Conservation (phyloP, 148 eudicot species). For the Rhododendron simsii region DNA sequence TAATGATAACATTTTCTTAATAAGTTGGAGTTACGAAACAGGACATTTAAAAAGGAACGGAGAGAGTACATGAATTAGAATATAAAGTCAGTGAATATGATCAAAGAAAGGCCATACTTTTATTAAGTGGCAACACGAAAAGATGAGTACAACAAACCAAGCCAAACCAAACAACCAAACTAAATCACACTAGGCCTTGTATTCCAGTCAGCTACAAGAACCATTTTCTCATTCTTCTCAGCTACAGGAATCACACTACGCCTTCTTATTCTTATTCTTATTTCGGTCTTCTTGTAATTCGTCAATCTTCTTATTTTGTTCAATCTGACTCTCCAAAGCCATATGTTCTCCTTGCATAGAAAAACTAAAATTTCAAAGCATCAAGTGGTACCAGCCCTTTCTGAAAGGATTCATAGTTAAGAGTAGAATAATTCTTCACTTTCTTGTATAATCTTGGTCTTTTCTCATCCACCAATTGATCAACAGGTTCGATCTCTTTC, state of each 20-base stretch:
- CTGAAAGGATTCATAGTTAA: slow-evolving; percentile 1
- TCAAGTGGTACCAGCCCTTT: neutral
- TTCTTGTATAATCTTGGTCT: slow-evolving; percentile 36
- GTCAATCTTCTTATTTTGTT: neutral
- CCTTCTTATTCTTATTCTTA: no score
- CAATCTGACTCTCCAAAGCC: neutral
- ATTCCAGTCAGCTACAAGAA: neutral
- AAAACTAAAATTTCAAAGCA: neutral
- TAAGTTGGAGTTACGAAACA: no score
- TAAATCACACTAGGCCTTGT: neutral
- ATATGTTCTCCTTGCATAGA: neutral
- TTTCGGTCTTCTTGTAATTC: no score
- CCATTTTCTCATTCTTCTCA: neutral
- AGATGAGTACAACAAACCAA: neutral
- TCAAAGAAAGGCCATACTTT: neutral
- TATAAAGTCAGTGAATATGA: neutral
- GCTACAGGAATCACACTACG: no score
- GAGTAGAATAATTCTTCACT: slow-evolving; percentile 20
- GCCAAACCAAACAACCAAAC: neutral
- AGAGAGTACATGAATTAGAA: neutral
- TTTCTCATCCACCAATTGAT: slow-evolving; percentile 21
- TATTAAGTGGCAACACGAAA: neutral
- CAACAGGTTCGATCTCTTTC: slow-evolving; percentile 26
- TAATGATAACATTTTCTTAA: no score
- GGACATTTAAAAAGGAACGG: no score